Conservation (phyloP, 2,329 filamentous ascomycete genomes). For the Apiospora rasikravindrae region DNA sequence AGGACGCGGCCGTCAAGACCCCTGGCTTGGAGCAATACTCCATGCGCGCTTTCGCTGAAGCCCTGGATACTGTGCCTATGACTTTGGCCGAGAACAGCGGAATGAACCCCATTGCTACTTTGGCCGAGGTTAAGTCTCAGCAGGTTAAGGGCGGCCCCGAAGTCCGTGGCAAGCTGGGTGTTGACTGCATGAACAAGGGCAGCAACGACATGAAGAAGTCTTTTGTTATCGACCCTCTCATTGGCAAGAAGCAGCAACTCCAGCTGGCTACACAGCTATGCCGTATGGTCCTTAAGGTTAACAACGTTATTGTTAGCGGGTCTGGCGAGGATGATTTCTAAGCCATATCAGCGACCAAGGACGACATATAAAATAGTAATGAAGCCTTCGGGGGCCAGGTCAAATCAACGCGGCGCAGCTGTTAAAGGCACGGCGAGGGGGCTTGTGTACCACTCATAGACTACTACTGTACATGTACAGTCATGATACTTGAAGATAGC, state of each 20-base stretch:
- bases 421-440: background rate
- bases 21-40: slow-evolving; percentile 98
- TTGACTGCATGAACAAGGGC: slow-evolving; percentile 96
- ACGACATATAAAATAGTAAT: slow-evolving; percentile 1
- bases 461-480: slow-evolving; percentile 13
- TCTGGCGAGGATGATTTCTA: slow-evolving; percentile 88
- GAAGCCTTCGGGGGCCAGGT: slow-evolving; percentile 15
- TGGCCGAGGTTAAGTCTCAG: slow-evolving; percentile 93
- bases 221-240: slow-evolving; percentile 97
- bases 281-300: slow-evolving; percentile 96
- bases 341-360: slow-evolving; percentile 24
- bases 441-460: slow-evolving; percentile 19
- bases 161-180: slow-evolving; percentile 72
- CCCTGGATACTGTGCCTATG: slow-evolving; percentile 92
- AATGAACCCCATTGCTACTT: slow-evolving; percentile 91
- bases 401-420: slow-evolving; percentile 11
- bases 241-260: slow-evolving; percentile 97
- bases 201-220: slow-evolving; percentile 97
- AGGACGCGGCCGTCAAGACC: slow-evolving; percentile 92
- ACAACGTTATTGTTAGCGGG: slow-evolving; percentile 93
- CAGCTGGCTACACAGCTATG: slow-evolving; percentile 96
- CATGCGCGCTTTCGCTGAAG: slow-evolving; percentile 97
- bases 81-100: slow-evolving; percentile 97
- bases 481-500: slow-evolving; percentile 19
- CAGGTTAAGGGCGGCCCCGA: slow-evolving; percentile 76